phyloP scores from a whole-genome alignment of 257 asterid genomes.

The Capsicum baccatum region DNA sequence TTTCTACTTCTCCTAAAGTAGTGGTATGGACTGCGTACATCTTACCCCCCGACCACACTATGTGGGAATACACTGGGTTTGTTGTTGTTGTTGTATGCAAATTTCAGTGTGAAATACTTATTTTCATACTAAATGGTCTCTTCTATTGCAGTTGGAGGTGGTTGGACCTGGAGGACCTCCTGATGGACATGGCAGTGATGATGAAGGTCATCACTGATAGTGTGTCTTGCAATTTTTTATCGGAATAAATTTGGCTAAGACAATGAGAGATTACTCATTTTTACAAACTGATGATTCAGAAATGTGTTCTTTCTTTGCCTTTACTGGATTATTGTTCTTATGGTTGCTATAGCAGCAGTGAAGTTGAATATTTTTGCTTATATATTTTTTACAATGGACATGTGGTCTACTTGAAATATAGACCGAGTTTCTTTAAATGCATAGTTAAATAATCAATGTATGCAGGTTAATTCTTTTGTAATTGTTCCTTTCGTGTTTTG shows the following conservation, averaged over 20 bases:
- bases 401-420: slow-evolving; percentile 5
- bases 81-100: not conserved
- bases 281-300: slow-evolving; percentile 54
- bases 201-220: slow-evolving; percentile 41
- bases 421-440: not conserved
- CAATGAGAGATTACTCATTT: slow-evolving; percentile 49
- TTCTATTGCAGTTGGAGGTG: slow-evolving; percentile 37
- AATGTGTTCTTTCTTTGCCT: slow-evolving; percentile 38
- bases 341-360: slow-evolving; percentile 52
- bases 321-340: slow-evolving; percentile 45
- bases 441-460: not conserved
- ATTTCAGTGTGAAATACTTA: not conserved
- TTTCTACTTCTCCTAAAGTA: not conserved
- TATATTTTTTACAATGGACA: not conserved
- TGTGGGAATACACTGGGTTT: too few species aligned
- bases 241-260: slow-evolving; percentile 59
- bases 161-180: slow-evolving; percentile 44
- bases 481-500: not conserved
- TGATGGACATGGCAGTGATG: slow-evolving; percentile 35
- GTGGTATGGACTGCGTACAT: too few species aligned
- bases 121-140: slow-evolving; percentile 13
- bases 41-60: too few species aligned
- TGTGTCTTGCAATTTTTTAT: slow-evolving; percentile 40
- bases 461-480: not conserved
- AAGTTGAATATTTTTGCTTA: slow-evolving; percentile 24